phyloP scores from a whole-genome alignment of 192 early-diverging fungal genomes.

The Umbelopsis sp. region DNA sequence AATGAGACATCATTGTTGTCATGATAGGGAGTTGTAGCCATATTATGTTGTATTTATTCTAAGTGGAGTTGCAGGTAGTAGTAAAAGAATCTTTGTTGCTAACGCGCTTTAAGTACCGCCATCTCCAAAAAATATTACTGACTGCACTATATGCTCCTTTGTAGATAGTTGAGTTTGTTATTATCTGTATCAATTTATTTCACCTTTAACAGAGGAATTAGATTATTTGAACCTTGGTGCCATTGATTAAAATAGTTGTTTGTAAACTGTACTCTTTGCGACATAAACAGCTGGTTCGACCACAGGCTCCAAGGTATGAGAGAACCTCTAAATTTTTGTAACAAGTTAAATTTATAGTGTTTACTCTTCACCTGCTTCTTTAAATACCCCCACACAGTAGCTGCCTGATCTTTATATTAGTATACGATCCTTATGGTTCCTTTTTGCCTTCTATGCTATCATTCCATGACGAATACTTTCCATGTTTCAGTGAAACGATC shows the following conservation, averaged over 20 bases:
- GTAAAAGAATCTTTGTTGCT: too few relatives aligned
- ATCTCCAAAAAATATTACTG: too few relatives aligned
- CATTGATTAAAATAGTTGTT: constrained; percentile 64
- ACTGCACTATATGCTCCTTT: constrained; percentile 49
- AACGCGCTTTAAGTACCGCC: background rate
- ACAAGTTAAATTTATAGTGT: too few relatives aligned
- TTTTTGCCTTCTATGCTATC: too few relatives aligned
- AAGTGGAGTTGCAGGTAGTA: background rate
- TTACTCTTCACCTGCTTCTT: too few relatives aligned
- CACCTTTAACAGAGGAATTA: constrained; percentile 81
- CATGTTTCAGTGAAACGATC: too few relatives aligned
- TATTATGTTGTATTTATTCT: background rate
- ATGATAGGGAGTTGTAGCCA: constrained; percentile 6
- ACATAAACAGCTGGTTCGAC: constrained; percentile 51
- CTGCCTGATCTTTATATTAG: too few relatives aligned
- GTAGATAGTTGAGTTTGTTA: constrained; percentile 60
- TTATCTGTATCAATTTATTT: constrained; percentile 74
- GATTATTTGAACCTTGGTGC: constrained; percentile 70
- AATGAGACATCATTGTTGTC: constrained; percentile 1
- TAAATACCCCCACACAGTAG: too few relatives aligned
- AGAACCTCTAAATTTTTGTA: too few relatives aligned
- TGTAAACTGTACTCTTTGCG: constrained; percentile 71
- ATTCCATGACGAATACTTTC: too few relatives aligned
- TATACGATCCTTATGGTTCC: too few relatives aligned
- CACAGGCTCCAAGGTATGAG: constrained; percentile 56